phyloP scores from a whole-genome alignment of 2,329 filamentous ascomycete species.

The Venturiaceae sp. region DNA sequence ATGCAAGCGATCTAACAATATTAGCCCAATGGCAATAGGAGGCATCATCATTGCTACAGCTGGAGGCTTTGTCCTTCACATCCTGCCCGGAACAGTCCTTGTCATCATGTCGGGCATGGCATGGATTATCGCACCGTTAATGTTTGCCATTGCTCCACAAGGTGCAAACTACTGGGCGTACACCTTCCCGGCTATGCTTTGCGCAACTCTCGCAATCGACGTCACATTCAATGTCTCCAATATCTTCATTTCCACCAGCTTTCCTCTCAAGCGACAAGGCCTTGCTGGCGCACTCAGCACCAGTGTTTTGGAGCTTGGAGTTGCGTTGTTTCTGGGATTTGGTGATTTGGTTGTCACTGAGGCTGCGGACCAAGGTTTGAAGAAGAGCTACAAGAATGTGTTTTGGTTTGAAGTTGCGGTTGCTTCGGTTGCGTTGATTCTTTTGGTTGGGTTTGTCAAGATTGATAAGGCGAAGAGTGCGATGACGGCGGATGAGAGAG shows the following conservation, averaged over 20 bases:
- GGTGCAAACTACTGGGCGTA: conserved; percentile 60
- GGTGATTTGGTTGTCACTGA: conserved; percentile 52
- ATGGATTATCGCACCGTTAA: conserved; percentile 46
- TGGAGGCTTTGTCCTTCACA: conserved; percentile 59
- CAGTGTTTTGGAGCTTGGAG: conserved; percentile 59
- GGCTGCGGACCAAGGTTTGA: conserved; percentile 31
- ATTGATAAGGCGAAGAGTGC: conserved; percentile 7
- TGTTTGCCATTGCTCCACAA: conserved; percentile 55
- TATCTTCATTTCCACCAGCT: conserved; percentile 62
- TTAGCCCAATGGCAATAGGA: conserved; percentile 44
- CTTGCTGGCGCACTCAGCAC: conserved; percentile 64
- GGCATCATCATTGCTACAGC: conserved; percentile 55
- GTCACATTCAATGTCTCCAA: conserved; percentile 67
- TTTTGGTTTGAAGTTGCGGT: conserved; percentile 9
- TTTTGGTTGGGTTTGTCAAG: conserved; percentile 9
- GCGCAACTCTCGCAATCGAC: conserved; percentile 63
- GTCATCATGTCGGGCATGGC: conserved; percentile 52
- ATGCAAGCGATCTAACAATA: background rate
- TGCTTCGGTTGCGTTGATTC: background rate
- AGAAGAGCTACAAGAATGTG: conserved; percentile 42
- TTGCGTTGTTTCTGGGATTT: conserved; percentile 62
- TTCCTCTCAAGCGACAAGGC: conserved; percentile 58
- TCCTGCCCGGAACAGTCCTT: conserved; percentile 52
- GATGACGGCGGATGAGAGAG: conserved; percentile 6
- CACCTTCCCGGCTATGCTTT: conserved; percentile 59